Conservation (phyloP, 495 filamentous ascomycete genomes). For the Penicillium lividum region DNA sequence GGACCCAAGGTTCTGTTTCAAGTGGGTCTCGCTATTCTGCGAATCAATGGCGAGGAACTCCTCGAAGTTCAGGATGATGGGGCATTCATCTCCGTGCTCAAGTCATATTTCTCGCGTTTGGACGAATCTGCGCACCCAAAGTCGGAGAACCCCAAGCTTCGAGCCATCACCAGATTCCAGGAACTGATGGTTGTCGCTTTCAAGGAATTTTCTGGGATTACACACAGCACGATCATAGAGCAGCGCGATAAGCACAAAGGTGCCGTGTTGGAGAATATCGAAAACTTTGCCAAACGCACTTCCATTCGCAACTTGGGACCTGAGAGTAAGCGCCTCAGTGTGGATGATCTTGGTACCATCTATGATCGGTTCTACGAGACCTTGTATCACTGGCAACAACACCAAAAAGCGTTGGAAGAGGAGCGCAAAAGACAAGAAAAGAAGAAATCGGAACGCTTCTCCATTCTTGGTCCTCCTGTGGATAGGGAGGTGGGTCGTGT, state of each 20-base stretch:
- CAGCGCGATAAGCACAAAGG: conserved; percentile 90
- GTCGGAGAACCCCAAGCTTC: conserved; percentile 88
- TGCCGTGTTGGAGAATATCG: conserved; percentile 87
- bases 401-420: conserved; percentile 73
- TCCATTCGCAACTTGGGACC: conserved; percentile 94
- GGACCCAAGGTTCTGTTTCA: conserved; percentile 97
- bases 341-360: conserved; percentile 81
- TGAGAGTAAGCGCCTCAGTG: conserved; percentile 84
- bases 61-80: conserved; percentile 96
- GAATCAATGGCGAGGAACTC: conserved; percentile 97
- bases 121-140: conserved; percentile 96
- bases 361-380: conserved; percentile 93
- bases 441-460: conserved; percentile 54
- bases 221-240: conserved; percentile 86
- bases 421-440: conserved; percentile 61
- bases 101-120: conserved; percentile 88
- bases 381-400: conserved; percentile 85
- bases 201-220: conserved; percentile 95
- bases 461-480: conserved; percentile 40
- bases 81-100: conserved; percentile 93
- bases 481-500: conserved; percentile 68
- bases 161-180: conserved; percentile 93
- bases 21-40: conserved; percentile 88
- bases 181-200: conserved; percentile 98
- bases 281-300: conserved; percentile 94